Conservation (phyloP, 2,329 filamentous ascomycete species). For the Fulvia fulva region DNA sequence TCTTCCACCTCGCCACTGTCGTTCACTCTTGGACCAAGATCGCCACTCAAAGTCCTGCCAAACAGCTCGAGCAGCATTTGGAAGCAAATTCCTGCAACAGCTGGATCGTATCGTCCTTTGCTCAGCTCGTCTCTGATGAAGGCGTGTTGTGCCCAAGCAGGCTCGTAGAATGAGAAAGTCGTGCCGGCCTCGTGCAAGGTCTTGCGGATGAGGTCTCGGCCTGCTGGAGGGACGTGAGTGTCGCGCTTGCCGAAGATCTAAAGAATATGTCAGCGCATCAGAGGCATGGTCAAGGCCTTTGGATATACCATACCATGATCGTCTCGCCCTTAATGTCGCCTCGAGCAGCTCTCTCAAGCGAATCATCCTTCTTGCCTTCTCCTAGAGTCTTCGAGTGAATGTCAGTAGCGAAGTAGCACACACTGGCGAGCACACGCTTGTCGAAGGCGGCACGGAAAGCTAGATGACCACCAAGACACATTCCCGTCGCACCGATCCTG, state of each 20-base stretch:
- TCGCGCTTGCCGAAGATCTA: slow-evolving; percentile 83
- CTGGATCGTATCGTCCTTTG: slow-evolving; percentile 91
- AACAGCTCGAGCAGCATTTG: slow-evolving; percentile 87
- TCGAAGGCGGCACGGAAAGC: slow-evolving; percentile 72
- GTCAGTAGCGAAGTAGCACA: slow-evolving; percentile 91
- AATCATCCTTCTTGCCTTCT: slow-evolving; percentile 60
- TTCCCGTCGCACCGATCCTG: slow-evolving; percentile 59
- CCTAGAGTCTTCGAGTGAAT: slow-evolving; percentile 78
- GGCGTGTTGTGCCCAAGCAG: slow-evolving; percentile 90
- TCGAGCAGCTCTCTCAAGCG: slow-evolving; percentile 51
- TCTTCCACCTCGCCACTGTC: slow-evolving; percentile 38
- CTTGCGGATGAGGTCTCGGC: slow-evolving; percentile 76
- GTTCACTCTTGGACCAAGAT: slow-evolving; percentile 67
- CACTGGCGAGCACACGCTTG: slow-evolving; percentile 67
- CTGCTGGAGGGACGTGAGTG: slow-evolving; percentile 79
- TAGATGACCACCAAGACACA: slow-evolving; percentile 91
- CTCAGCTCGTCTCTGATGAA: slow-evolving; percentile 87
- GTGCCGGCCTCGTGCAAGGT: slow-evolving; percentile 74
- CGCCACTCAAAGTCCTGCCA: slow-evolving; percentile 69
- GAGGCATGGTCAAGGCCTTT: too few species aligned
- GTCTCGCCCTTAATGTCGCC: slow-evolving; percentile 70
- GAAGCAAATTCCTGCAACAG: slow-evolving; percentile 81
- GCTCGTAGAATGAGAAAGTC: slow-evolving; percentile 78
- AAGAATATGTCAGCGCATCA: slow-evolving; percentile 31
- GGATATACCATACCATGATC: slow-evolving; percentile 51